Base-by-base conservation (phyloP, 2,329 filamentous ascomycete species). In the Rugonectria rugulosa region DNA sequence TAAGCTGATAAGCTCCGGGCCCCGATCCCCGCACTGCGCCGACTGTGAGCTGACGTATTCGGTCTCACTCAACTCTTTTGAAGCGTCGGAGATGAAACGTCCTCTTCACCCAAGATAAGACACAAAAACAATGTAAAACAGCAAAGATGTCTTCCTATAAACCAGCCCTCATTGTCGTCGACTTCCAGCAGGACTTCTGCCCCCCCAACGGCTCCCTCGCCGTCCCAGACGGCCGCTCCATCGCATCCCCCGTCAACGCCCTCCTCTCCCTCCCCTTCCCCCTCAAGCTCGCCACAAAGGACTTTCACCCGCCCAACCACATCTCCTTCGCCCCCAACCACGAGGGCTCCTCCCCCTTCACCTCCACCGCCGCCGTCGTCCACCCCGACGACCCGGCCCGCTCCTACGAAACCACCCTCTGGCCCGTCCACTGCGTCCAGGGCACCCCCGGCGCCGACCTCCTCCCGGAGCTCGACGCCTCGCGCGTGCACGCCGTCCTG, bases 171-270 rank as follows among this genome's bases (percentile, higher is more conserved):
- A 75, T 97, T 42, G 82, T 97, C 10, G 88, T 97, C 48, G 93
- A 97, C 74, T 82, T 96, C 69, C 95, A 98, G 75, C 89, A 97
- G 73, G 94, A 98, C 77, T 98, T 97, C 73, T 96, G 92, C 73
- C 90, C 91, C 56, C 92, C 93, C 11, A 83, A 88, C 60, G 95
- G 94, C 60, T 81, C 91, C n/a, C 87, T 99, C 45, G 88, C 92
- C 26, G 91, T 98, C n/a, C 70, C 84, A 50, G 77, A 82, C 44
- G 95, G 88, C 62, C 88, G 91, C 61, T 77, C 83, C 60, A 87
- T 96, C 56, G 82, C 88, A 8, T 80, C 86, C 3, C 62, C 81
- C 15, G 82, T 98, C 75, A 97, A 97, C 79, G 63, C 75, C 43
- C 87, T 98, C 40, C 85, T 98, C 53, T 63, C 74, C 5, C 80